Evolutionary conservation across 495 filamentous ascomycete species (phyloP).

Genomic region (Talaromyces adpressus): DNA sequence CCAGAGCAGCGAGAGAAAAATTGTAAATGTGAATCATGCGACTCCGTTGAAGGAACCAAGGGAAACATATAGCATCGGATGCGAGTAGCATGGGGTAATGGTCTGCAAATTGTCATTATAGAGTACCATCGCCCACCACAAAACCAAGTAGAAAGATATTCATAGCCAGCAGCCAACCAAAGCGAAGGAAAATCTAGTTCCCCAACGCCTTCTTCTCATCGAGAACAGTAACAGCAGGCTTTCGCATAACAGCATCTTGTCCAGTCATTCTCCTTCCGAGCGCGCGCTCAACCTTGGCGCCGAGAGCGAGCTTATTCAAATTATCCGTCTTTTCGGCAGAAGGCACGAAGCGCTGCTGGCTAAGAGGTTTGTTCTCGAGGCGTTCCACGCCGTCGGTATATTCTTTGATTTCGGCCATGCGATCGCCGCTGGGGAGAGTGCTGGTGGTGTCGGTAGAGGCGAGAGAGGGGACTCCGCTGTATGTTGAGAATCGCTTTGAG

Average conservation of each 20-base stretch:
- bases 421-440: conserved; percentile 49
- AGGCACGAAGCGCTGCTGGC: conserved; percentile 77
- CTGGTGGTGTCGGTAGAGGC: conserved; percentile 60
- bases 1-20: background rate
- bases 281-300: conserved; percentile 90
- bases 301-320: conserved; percentile 82
- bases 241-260: conserved; percentile 85
- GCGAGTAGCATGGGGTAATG: background rate
- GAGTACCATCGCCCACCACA: conserved; percentile 10
- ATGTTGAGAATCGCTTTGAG: conserved; percentile 75
- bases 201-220: conserved; percentile 37
- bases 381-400: conserved; percentile 80
- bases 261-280: conserved; percentile 80
- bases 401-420: conserved; percentile 64
- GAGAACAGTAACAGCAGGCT: conserved; percentile 30
- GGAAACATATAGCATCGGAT: background rate
- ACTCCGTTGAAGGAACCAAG: background rate
- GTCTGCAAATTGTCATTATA: background rate
- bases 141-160: conserved; percentile 13
- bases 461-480: conserved; percentile 67
- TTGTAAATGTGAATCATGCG: background rate
- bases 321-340: conserved; percentile 77
- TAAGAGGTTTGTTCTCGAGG: conserved; percentile 83
- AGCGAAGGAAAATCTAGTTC: conserved; percentile 18
- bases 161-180: conserved; percentile 6